Evolutionary conservation across 306 rosid species (phyloP).

Genomic region (Quercus gilva): DNA sequence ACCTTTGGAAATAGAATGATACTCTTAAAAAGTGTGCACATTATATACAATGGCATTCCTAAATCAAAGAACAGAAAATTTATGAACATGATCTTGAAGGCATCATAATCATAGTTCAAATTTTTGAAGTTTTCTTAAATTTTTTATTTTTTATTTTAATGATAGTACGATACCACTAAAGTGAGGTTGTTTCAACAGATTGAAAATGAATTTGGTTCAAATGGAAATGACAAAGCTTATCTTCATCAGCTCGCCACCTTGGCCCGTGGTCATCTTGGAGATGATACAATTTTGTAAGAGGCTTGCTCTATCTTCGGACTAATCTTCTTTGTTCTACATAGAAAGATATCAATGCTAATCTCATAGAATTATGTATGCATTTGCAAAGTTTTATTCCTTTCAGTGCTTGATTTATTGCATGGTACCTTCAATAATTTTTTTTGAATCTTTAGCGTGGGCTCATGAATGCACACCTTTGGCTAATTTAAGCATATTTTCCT

Average conservation of each 20-base stretch:
- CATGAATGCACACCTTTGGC: too few relatives aligned
- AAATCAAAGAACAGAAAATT: neutral
- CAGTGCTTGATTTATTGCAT: neutral
- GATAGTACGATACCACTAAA: neutral
- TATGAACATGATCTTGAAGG: neutral
- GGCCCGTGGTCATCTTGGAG: slow-evolving; percentile 77
- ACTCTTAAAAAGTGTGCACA: neutral
- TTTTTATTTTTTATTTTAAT: neutral
- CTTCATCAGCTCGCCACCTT: slow-evolving; percentile 66
- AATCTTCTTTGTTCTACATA: slow-evolving; percentile 10
- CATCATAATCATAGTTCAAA: neutral
- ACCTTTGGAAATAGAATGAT: neutral
- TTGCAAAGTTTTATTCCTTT: neutral
- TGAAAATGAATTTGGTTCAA: slow-evolving; percentile 92
- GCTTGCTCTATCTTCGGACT: slow-evolving; percentile 29
- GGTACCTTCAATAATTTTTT: neutral
- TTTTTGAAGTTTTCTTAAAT: neutral
- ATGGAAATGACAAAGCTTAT: slow-evolving; percentile 76
- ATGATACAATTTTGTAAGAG: slow-evolving; percentile 70
- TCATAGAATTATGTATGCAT: neutral
- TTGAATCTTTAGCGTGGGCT: too few relatives aligned
- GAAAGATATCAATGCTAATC: neutral
- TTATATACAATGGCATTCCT: neutral
- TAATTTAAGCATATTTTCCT: neutral
- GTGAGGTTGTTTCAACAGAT: slow-evolving; percentile 55